Evolutionary conservation across 73 alveolate species (phyloP).

Genomic region (Uronychia setigera): DNA sequence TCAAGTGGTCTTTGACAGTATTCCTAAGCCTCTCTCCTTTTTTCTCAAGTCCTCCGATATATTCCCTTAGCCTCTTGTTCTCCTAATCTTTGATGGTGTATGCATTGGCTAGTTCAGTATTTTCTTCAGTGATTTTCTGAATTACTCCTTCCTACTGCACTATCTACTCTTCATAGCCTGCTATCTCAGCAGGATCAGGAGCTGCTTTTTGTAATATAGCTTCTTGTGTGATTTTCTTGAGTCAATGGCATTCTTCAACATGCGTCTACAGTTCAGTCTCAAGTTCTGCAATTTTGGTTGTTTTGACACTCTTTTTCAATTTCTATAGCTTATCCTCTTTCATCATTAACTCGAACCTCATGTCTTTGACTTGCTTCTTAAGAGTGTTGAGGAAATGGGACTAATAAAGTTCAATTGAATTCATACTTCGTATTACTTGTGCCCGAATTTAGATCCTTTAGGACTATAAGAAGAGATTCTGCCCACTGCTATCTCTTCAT

Average conservation of each 20-base stretch:
- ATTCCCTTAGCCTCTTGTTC: conserved; percentile 23
- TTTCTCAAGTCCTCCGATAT: conserved; percentile 22
- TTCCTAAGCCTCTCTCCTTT: conserved; percentile 12
- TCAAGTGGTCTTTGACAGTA: conserved; percentile 9
- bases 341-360: conserved; percentile 2
- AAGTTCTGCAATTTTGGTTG: conserved; percentile 46
- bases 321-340: conserved; percentile 37
- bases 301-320: conserved; percentile 44
- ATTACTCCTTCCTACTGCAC: conserved; percentile 26
- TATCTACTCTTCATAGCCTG: conserved; percentile 20
- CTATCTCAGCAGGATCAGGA: conserved; percentile 47
- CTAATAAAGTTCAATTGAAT: conserved; percentile 8
- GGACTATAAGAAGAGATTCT: neutral
- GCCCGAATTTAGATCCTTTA: neutral
- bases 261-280: conserved; percentile 51
- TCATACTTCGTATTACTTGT: neutral
- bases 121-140: conserved; percentile 22
- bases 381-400: conserved; percentile 30
- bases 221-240: conserved; percentile 47
- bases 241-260: conserved; percentile 65
- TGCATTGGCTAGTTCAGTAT: conserved; percentile 38
- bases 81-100: conserved; percentile 33
- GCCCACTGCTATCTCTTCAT: neutral
- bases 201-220: conserved; percentile 23
- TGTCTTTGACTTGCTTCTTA: conserved; percentile 57